Conservation (phyloP, 495 filamentous ascomycete species). For the Trichocladium uniseriatum region DNA sequence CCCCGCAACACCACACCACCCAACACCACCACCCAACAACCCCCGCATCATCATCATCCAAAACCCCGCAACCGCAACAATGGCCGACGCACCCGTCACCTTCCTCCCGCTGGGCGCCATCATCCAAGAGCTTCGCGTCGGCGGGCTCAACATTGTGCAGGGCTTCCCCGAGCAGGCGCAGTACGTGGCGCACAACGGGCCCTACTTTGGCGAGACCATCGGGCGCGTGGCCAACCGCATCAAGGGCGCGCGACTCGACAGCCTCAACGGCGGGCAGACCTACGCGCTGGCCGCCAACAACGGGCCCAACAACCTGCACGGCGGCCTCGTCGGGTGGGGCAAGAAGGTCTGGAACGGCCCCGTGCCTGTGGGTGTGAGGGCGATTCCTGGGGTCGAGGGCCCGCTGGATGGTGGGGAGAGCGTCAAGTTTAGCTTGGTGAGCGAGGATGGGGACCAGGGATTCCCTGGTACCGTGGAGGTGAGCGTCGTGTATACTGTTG, state of each 20-base stretch:
- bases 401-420: constrained; percentile 62
- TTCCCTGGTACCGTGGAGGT: constrained; percentile 79
- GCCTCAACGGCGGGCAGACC: constrained; percentile 57
- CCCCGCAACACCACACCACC: constrained; percentile 8
- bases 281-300: constrained; percentile 69
- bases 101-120: constrained; percentile 84
- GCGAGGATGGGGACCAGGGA: constrained; percentile 69
- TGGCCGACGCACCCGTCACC: constrained; percentile 41
- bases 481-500: constrained; percentile 66
- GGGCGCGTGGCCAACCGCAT: constrained; percentile 87
- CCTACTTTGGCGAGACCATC: constrained; percentile 88
- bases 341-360: constrained; percentile 76
- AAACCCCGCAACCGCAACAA: constrained; percentile 11
- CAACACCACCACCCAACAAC: neutral
- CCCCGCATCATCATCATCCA: neutral
- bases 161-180: constrained; percentile 63
- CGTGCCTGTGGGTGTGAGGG: constrained; percentile 41
- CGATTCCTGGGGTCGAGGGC: constrained; percentile 36
- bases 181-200: constrained; percentile 63
- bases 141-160: constrained; percentile 74
- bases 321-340: constrained; percentile 74
- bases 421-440: constrained; percentile 64
- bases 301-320: constrained; percentile 70
- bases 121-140: constrained; percentile 73
- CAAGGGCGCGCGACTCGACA: constrained; percentile 56